A percentile compares a stretch with the other conserved stretches of the same genome.
Conservation (phyloP, 148 eudicot species). For the Chenopodium suecicum region DNA sequence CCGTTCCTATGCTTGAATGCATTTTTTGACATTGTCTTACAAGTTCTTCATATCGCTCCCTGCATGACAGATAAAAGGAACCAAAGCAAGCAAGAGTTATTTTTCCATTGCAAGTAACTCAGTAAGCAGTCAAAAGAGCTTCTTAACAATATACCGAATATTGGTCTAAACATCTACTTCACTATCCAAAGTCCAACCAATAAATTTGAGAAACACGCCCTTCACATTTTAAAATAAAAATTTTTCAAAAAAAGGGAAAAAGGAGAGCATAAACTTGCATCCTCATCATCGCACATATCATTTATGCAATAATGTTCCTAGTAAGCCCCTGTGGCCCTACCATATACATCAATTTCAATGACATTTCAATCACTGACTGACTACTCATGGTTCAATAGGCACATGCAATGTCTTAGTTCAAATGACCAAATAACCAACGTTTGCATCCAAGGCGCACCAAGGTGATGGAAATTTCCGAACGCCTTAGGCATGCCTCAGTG, state of each 20-base stretch:
- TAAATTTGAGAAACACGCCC: too few species aligned
- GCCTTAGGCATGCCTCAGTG: too few species aligned
- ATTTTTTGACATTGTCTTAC: constrained; percentile 82
- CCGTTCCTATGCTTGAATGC: constrained; percentile 98
- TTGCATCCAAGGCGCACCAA: too few species aligned
- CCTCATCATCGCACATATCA: not conserved
- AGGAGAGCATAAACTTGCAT: not conserved
- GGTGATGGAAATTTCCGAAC: too few species aligned
- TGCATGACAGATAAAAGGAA: constrained; percentile 33
- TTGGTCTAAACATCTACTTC: not conserved
- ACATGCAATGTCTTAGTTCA: not conserved
- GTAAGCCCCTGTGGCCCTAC: not conserved
- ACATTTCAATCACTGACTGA: not conserved
- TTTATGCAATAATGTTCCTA: not conserved
- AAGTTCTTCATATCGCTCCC: constrained; percentile 85
- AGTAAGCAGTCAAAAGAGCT: not conserved
- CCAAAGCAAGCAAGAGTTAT: constrained; percentile 7
- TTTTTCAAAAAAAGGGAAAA: not conserved
- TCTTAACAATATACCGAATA: not conserved
- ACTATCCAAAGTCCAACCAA: not conserved
- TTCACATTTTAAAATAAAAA: not conserved
- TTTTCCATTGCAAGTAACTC: not conserved
- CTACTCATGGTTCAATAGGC: not conserved
- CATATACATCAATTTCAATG: not conserved
- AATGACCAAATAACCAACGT: too few species aligned